A percentile compares a stretch with the other conserved stretches of the same genome.
Evolutionary conservation across 305 asterid species (phyloP).

Genomic region (Salvia sclarea): DNA sequence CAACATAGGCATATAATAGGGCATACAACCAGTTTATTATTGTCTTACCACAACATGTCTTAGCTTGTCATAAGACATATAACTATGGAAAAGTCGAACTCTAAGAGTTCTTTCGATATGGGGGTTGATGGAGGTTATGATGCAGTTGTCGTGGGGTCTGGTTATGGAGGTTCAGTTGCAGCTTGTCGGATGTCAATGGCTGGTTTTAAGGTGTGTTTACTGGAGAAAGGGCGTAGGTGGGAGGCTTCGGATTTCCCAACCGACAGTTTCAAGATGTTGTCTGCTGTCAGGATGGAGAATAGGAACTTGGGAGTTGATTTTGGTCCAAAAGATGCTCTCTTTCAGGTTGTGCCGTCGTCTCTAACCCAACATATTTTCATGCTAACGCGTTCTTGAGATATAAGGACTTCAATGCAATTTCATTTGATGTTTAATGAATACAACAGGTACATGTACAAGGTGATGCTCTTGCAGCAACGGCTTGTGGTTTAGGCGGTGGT

Average conservation of each 20-base stretch:
- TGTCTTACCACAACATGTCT: not conserved
- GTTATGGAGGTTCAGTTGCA: conserved; percentile 62
- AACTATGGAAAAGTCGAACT: not conserved
- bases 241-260: conserved; percentile 57
- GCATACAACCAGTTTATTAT: not conserved
- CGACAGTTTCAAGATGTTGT: conserved; percentile 30
- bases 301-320: conserved; percentile 33
- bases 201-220: conserved; percentile 54
- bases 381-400: not conserved
- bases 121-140: conserved; percentile 39
- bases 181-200: conserved; percentile 57
- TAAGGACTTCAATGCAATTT: not conserved
- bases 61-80: too few relatives aligned
- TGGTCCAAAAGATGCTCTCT: conserved; percentile 51
- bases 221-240: conserved; percentile 57
- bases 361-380: not conserved
- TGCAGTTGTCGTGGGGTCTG: conserved; percentile 57
- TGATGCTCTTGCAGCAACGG: conserved; percentile 48
- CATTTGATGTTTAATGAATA: not conserved
- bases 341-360: conserved; percentile 36
- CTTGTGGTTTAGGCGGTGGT: conserved; percentile 66
- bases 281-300: conserved; percentile 43
- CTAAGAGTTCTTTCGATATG: not conserved
- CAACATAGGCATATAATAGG: not conserved
- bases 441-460: conserved; percentile 41